Percentiles rank a stretch among this genome's conserved stretches.
phyloP scores from a whole-genome alignment of 2,329 filamentous ascomycete genomes.

The Pseudocercospora cruenta region DNA sequence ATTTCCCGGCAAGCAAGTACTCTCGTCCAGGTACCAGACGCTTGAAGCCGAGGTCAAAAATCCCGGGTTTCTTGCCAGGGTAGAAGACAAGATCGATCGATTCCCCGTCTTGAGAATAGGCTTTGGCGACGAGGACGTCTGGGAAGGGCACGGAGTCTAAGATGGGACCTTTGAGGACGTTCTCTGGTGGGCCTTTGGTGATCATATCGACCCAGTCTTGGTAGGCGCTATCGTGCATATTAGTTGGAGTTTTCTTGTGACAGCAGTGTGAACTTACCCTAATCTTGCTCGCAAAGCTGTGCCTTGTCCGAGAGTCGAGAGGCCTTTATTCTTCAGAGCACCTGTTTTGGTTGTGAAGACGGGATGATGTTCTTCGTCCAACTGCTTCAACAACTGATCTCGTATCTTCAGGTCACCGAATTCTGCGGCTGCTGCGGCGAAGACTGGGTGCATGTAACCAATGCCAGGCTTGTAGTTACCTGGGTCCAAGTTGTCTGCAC shows the following conservation, averaged over 20 bases:
- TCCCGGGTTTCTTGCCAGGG: background rate
- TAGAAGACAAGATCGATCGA: background rate
- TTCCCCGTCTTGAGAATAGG: background rate
- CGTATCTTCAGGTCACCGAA: background rate
- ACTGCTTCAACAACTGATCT: background rate
- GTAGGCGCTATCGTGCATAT: background rate
- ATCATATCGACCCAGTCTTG: background rate
- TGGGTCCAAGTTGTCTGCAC: background rate
- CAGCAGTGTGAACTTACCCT: background rate
- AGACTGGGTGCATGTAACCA: background rate
- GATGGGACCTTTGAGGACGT: background rate
- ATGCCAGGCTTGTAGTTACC: background rate
- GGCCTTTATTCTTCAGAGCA: background rate
- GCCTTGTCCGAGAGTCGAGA: background rate
- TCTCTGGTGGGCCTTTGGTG: background rate
- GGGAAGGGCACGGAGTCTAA: background rate
- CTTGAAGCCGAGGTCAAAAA: background rate
- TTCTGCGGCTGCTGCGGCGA: background rate
- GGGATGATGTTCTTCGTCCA: background rate
- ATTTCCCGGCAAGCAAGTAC: background rate
- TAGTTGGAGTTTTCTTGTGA: background rate
- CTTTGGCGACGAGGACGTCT: background rate
- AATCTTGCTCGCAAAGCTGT: background rate
- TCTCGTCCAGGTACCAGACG: background rate
- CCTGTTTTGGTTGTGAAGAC: background rate